phyloP scores from a whole-genome alignment of 2,329 filamentous ascomycete genomes.

The Cladosporium sp. region DNA sequence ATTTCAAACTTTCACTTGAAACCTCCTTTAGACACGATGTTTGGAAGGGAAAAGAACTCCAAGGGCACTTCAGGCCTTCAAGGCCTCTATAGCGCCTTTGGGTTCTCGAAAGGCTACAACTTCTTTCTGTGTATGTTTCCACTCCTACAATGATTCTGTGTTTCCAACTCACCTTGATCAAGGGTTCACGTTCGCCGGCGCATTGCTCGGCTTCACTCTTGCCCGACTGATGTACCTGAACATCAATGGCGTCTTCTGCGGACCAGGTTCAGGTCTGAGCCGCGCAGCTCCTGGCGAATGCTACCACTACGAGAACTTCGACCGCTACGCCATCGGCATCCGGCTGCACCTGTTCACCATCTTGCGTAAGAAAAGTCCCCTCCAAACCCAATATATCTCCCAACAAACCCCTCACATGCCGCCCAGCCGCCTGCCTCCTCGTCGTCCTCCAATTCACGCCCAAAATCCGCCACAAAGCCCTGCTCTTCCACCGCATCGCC shows the following conservation, averaged over 20 bases:
- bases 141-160: neutral
- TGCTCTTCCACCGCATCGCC: slow-evolving; percentile 54
- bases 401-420: neutral
- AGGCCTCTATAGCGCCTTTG: slow-evolving; percentile 42
- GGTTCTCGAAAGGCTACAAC: slow-evolving; percentile 54
- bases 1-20: neutral
- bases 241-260: slow-evolving; percentile 30
- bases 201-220: slow-evolving; percentile 43
- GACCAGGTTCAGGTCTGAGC: slow-evolving; percentile 10
- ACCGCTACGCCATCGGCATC: slow-evolving; percentile 35
- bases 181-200: slow-evolving; percentile 18
- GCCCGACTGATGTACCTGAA: slow-evolving; percentile 46
- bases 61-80: neutral
- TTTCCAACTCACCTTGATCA: neutral
- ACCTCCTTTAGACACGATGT: neutral
- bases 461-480: slow-evolving; percentile 39
- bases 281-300: slow-evolving; percentile 38
- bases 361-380: slow-evolving; percentile 20
- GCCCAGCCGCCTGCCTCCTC: slow-evolving; percentile 31
- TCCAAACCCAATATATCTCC: no score
- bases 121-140: slow-evolving; percentile 43
- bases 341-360: slow-evolving; percentile 37
- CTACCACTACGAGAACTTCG: slow-evolving; percentile 35
- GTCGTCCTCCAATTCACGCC: slow-evolving; percentile 39
- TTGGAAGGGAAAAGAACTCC: neutral